These are phyloP conservation scores for Colletotrichum chrysophilum DNA, from an alignment of 2,329 filamentous ascomycete genomes.

Conservation along the genomic window DNA sequence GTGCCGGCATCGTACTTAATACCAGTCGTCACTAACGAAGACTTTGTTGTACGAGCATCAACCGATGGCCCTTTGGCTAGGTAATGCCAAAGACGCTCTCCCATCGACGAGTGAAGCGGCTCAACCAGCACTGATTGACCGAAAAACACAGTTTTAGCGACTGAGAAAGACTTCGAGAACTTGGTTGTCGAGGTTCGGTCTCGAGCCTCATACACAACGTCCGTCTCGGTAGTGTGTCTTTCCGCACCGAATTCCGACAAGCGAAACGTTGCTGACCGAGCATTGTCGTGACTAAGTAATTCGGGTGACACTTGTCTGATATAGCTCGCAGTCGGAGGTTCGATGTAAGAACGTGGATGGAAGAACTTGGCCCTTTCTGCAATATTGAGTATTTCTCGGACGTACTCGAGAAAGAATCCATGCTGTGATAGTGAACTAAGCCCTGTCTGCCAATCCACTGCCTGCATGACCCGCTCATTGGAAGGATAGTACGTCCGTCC, in stretches of 20 bases:
- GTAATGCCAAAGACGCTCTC: too few species aligned
- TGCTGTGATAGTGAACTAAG: constrained; percentile 52
- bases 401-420: constrained; percentile 40
- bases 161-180: too few species aligned
- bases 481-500: constrained; percentile 48
- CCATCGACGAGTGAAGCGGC: too few species aligned
- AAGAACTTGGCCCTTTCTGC: neutral
- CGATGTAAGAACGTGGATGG: neutral
- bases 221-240: neutral
- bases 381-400: constrained; percentile 39
- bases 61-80: too few species aligned
- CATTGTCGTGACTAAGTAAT: constrained; percentile 22
- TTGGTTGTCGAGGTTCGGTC: too few species aligned
- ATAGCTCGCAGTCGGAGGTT: neutral
- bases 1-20: too few species aligned
- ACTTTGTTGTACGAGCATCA: too few species aligned
- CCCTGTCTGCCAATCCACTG: constrained; percentile 42
- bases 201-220: too few species aligned
- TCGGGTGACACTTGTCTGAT: too few species aligned
- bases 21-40: too few species aligned
- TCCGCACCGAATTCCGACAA: constrained; percentile 33
- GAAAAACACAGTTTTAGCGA: too few species aligned
- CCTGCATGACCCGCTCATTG: constrained; percentile 50
- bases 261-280: constrained; percentile 45
- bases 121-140: too few species aligned